A percentile compares a stretch with the other conserved stretches of the same genome.
Evolutionary conservation across 75 land plant species (phyloP).

Genomic region (Pinus tabuliformis): DNA sequence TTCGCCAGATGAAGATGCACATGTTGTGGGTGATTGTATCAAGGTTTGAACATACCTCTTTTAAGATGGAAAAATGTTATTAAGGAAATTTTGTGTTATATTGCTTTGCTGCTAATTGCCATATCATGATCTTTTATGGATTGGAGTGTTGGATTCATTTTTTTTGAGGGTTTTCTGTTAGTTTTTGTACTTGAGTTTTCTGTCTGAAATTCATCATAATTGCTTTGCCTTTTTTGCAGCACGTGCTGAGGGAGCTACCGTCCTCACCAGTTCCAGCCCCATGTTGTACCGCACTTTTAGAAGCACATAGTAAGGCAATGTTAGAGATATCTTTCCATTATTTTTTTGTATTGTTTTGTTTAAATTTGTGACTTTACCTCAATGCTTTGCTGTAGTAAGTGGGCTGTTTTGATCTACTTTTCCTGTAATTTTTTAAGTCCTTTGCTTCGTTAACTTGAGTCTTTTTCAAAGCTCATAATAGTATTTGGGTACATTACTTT

Average conservation of each 20-base stretch:
- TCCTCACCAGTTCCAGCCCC: slow-evolving; percentile 99
- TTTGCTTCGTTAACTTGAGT: too few species aligned
- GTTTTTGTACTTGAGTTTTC: background rate
- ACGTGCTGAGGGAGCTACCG: slow-evolving; percentile 92
- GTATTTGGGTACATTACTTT: too few species aligned
- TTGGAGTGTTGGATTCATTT: background rate
- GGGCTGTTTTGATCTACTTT: too few species aligned
- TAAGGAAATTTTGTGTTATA: background rate
- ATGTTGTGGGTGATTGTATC: slow-evolving; percentile 94
- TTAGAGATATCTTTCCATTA: background rate
- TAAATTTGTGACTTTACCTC: too few species aligned
- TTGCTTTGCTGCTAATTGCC: background rate
- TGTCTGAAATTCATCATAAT: background rate
- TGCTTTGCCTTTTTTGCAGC: slow-evolving; percentile 35
- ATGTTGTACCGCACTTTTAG: slow-evolving; percentile 97
- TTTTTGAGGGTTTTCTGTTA: background rate
- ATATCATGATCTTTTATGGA: background rate
- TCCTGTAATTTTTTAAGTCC: too few species aligned
- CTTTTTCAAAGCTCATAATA: too few species aligned
- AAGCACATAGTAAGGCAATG: slow-evolving; percentile 80
- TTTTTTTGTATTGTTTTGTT: background rate
- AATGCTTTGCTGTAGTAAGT: too few species aligned
- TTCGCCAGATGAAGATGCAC: slow-evolving; percentile 91
- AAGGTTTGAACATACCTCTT: slow-evolving; percentile 53
- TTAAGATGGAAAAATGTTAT: background rate